Evolutionary conservation across 257 asterid genomes (phyloP).

Genomic region (Solanum corneliomulleri): DNA sequence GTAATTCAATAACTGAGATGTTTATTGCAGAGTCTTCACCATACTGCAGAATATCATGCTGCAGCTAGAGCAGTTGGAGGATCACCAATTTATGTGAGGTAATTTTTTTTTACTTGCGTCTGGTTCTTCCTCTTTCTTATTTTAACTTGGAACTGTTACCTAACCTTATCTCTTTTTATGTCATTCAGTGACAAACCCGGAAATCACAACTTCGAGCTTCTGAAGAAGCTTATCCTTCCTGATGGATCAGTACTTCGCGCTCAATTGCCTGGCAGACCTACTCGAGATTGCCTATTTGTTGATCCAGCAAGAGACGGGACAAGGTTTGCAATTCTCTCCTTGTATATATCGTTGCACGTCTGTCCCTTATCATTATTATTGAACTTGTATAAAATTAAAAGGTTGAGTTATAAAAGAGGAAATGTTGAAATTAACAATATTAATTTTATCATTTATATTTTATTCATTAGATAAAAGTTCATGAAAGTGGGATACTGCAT

Average conservation of each 20-base stretch:
- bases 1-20: not conserved
- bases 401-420: not conserved
- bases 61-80: constrained; percentile 86
- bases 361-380: not conserved
- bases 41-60: constrained; percentile 89
- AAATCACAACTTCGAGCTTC: constrained; percentile 77
- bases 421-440: not conserved
- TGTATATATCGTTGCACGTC: not conserved
- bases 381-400: not conserved
- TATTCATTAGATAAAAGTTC: not conserved
- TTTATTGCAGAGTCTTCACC: constrained; percentile 73
- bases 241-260: constrained; percentile 96
- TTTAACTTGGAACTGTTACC: not conserved
- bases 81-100: constrained; percentile 77
- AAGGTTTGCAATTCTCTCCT: constrained; percentile 25
- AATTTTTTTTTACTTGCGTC: not conserved
- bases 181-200: constrained; percentile 75
- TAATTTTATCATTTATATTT: not conserved
- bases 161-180: not conserved
- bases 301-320: constrained; percentile 95
- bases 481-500: not conserved
- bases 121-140: not conserved
- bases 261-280: constrained; percentile 82
- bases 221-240: constrained; percentile 82
- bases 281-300: constrained; percentile 71